Evolutionary conservation across 2,329 filamentous ascomycete species (phyloP), one percentile per base, ranked within the genome.

Genomic region (Mycocentrospora acerina): DNA sequence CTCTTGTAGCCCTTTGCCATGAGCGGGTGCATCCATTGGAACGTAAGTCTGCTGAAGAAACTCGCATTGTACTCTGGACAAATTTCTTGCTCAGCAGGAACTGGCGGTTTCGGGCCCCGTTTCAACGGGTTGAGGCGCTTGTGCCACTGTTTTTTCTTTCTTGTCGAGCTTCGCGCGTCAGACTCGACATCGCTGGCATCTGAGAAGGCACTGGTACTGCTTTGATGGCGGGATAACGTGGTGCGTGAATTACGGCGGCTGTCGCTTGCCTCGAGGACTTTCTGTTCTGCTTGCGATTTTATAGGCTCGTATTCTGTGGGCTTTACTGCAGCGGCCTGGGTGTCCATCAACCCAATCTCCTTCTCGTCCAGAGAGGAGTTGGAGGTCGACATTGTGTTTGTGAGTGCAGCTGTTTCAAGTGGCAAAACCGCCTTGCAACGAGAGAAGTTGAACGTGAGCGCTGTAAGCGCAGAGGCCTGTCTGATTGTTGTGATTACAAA

Each of bases 11-110:
- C 93, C 26, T 82, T 80, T 6, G 47, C 49, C 90, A 97, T 97
- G 38, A 97, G 62, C 1, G 88, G 84, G 1, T 82, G 82, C 77
- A 96, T 91, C 91, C 91, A 97, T 64, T 89, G 81, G 61, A 95
- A 97, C 4, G 85, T 85, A 15, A 95, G 64, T 40, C 76, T 64
- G 69, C 88, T 95, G 48, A 93, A 78, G 58, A 90, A 84, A 2
- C 78, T 72, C 4, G 90, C 90, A 4, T 72, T 75, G 61, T 88
- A 76, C 69, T 96, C 90, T 46, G 78, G 79, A 5, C 81, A 90
- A 1, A 75, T 66, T 8, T 58, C 58, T 19, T 79, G 69, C 51
- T 77, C 69, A 17, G 75, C 62, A 1, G 81, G 80, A 2, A 83
- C 64, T 2, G 79, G 76, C n/a, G 80, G 80, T 26, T 69, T 68